These are phyloP conservation scores for Dianthus caryophyllus DNA, from an alignment of 148 eudicot species.

Conservation along the genomic window DNA sequence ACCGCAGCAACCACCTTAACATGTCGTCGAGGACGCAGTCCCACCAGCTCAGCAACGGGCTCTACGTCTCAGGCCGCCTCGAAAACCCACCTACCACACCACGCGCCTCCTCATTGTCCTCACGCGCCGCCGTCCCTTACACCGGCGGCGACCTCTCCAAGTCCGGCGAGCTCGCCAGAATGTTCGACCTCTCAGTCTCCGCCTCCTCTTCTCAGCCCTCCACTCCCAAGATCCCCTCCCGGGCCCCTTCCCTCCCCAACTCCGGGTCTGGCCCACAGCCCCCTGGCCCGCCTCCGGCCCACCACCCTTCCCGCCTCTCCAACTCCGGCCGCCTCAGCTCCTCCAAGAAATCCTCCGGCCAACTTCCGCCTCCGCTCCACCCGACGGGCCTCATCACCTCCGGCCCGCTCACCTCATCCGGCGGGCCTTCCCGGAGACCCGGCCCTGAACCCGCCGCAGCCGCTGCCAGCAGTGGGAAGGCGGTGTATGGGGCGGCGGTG, in stretches of 20 bases:
- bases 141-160: constrained; percentile 80
- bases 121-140: constrained; percentile 59
- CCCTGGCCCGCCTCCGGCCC: constrained; percentile 57
- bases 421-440: constrained; percentile 36
- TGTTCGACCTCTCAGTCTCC: constrained; percentile 53
- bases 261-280: constrained; percentile 70
- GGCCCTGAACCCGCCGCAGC: constrained; percentile 1
- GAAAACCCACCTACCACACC: constrained; percentile 34
- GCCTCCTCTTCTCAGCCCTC: constrained; percentile 25
- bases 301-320: constrained; percentile 27
- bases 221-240: constrained; percentile 31
- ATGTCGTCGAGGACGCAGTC: constrained; percentile 66
- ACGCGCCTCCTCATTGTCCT: constrained; percentile 43
- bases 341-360: constrained; percentile 51
- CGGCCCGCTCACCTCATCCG: constrained; percentile 51
- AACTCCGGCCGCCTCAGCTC: constrained; percentile 45
- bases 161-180: constrained; percentile 85
- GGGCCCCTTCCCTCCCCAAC: constrained; percentile 49
- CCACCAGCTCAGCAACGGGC: constrained; percentile 80
- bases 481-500: constrained; percentile 69
- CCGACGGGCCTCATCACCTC: constrained; percentile 89
- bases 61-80: constrained; percentile 75
- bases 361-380: constrained; percentile 54
- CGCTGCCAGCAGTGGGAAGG: constrained; percentile 28
- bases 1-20: neutral